These are phyloP conservation scores for Phlyctochytrium planicorne DNA, from an alignment of 192 early-diverging fungal species.

Conservation along the genomic window DNA sequence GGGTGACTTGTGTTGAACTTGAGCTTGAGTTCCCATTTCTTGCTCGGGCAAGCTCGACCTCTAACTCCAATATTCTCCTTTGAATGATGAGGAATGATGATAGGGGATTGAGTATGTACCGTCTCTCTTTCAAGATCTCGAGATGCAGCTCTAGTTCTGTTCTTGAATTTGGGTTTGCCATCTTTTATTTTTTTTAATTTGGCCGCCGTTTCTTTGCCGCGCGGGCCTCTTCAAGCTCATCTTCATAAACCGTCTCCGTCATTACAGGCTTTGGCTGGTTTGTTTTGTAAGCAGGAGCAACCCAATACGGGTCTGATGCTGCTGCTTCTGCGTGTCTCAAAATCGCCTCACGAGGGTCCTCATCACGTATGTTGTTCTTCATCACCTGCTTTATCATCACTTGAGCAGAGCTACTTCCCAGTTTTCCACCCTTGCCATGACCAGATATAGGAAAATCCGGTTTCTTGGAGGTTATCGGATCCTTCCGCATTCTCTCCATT, in stretches of 20 bases:
- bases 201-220: conserved; percentile 51
- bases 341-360: conserved; percentile 92
- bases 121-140: too few relatives aligned
- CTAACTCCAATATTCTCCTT: too few relatives aligned
- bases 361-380: conserved; percentile 61
- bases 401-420: conserved; percentile 81
- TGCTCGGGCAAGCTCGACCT: too few relatives aligned
- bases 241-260: conserved; percentile 60
- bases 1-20: too few relatives aligned
- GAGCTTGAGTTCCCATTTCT: too few relatives aligned
- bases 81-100: too few relatives aligned
- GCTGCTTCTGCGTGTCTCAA: conserved; percentile 81
- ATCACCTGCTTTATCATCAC: conserved; percentile 72
- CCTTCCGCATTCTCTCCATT: conserved; percentile 67
- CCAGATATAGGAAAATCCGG: conserved; percentile 78
- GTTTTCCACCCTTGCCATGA: conserved; percentile 80
- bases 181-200: conserved; percentile 12
- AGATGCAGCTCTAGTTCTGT: conserved; percentile 6
- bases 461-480: conserved; percentile 67
- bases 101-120: too few relatives aligned
- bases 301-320: conserved; percentile 79
- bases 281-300: conserved; percentile 75
- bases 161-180: neutral
- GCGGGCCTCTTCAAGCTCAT: conserved; percentile 54
- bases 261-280: conserved; percentile 75